These are phyloP conservation scores for Neonectria hederae DNA, from an alignment of 2,329 filamentous ascomycete genomes.

Conservation along the genomic window DNA sequence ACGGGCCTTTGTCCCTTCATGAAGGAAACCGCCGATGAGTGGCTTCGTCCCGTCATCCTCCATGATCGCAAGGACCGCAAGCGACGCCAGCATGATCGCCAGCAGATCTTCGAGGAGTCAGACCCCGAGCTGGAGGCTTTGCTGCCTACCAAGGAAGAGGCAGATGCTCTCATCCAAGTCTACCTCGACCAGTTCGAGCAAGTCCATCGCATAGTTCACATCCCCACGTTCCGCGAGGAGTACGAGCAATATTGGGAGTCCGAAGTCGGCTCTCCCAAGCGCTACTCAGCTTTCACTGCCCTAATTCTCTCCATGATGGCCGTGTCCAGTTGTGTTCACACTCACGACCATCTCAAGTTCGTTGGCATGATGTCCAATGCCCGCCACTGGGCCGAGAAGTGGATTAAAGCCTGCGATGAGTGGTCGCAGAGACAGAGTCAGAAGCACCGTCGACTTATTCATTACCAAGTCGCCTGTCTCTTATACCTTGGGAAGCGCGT, in stretches of 20 bases:
- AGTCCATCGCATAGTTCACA: constrained; percentile 66
- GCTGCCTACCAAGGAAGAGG: constrained; percentile 58
- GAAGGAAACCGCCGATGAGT: constrained; percentile 70
- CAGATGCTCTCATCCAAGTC: constrained; percentile 59
- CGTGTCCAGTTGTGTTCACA: constrained; percentile 66
- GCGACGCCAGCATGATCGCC: constrained; percentile 62
- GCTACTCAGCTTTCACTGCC: constrained; percentile 64
- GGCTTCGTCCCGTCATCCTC: constrained; percentile 66
- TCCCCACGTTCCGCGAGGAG: constrained; percentile 66
- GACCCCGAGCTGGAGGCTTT: constrained; percentile 62
- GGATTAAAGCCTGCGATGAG: constrained; percentile 64
- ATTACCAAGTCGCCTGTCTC: constrained; percentile 69
- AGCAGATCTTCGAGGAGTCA: constrained; percentile 57
- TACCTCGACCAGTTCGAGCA: constrained; percentile 66
- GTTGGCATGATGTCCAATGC: constrained; percentile 67
- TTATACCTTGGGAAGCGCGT: constrained; percentile 69
- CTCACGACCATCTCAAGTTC: constrained; percentile 62
- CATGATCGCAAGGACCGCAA: constrained; percentile 65
- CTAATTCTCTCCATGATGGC: constrained; percentile 69
- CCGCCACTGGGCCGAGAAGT: constrained; percentile 64
- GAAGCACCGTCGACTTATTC: constrained; percentile 68
- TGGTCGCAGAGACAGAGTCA: constrained; percentile 67
- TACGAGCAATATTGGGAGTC: constrained; percentile 64
- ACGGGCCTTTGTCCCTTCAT: constrained; percentile 68
- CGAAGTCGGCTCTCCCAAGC: constrained; percentile 50